A percentile compares a stretch with the other conserved stretches of the same genome.
Evolutionary conservation across 352 stramenopile genomes (phyloP).

Genomic region (Thalassiosira livingstoniorum): DNA sequence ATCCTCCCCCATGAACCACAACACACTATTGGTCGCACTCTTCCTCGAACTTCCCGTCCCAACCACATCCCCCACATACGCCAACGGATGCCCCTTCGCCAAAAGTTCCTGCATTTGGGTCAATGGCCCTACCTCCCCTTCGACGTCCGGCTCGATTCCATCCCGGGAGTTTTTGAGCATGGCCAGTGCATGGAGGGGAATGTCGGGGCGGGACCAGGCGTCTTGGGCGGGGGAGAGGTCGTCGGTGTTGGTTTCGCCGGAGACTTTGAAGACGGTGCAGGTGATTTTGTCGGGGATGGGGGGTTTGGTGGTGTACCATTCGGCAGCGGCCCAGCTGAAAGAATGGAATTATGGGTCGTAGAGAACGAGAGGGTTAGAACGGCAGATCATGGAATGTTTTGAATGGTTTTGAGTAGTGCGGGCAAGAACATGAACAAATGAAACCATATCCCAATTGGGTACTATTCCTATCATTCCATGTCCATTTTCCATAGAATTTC

Average conservation of each 20-base stretch:
- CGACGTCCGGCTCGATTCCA: conserved; percentile 83
- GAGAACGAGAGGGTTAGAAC: too few species aligned
- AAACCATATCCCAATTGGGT: too few species aligned
- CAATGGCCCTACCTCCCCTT: conserved; percentile 84
- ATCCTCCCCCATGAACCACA: conserved; percentile 88
- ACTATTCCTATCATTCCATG: too few species aligned
- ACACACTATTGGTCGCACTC: conserved; percentile 87
- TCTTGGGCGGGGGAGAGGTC: conserved; percentile 88
- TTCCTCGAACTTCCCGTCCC: conserved; percentile 87
- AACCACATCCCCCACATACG: conserved; percentile 89
- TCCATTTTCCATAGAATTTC: too few species aligned
- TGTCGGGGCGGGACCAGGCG: conserved; percentile 88
- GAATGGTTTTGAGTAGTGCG: too few species aligned
- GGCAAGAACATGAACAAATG: too few species aligned
- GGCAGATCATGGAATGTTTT: too few species aligned
- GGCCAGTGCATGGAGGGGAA: conserved; percentile 88
- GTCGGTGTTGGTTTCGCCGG: conserved; percentile 89
- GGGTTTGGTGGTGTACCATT: conserved; percentile 87
- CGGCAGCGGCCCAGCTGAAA: conserved; percentile 87
- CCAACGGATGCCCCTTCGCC: conserved; percentile 84
- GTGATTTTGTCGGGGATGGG: conserved; percentile 86
- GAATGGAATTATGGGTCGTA: too few species aligned
- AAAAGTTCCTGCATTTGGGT: conserved; percentile 84
- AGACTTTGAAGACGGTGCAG: conserved; percentile 89
- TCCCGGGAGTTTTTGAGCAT: conserved; percentile 90